Evolutionary conservation across 2,329 filamentous ascomycete genomes (phyloP).

Genomic region (Cryoendolithus antarcticus): DNA sequence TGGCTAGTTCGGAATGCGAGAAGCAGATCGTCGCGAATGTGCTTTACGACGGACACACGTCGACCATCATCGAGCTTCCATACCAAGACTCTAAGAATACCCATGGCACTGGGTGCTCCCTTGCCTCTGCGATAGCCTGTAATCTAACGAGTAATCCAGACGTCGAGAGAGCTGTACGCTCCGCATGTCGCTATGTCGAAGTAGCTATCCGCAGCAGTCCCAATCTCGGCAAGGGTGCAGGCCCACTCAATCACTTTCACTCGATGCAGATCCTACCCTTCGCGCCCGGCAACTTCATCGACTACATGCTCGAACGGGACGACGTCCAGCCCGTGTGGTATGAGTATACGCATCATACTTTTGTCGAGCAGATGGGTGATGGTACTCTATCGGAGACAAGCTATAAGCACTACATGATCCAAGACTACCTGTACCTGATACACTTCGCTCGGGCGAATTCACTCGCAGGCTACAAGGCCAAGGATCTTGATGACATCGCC

Average conservation of each 20-base stretch:
- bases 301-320: conserved; percentile 64
- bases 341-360: conserved; percentile 66
- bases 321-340: conserved; percentile 68
- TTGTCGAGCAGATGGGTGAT: conserved; percentile 63
- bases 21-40: conserved; percentile 63
- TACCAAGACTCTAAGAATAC: conserved; percentile 69
- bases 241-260: conserved; percentile 69
- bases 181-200: conserved; percentile 60
- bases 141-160: conserved; percentile 50
- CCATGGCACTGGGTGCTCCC: conserved; percentile 87
- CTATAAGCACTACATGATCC: conserved; percentile 81
- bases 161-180: conserved; percentile 48
- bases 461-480: conserved; percentile 74
- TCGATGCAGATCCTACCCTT: conserved; percentile 58
- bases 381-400: conserved; percentile 61
- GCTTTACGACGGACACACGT: conserved; percentile 50
- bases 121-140: conserved; percentile 75
- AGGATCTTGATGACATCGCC: conserved; percentile 58
- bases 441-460: conserved; percentile 84
- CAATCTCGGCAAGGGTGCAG: conserved; percentile 52
- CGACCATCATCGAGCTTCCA: conserved; percentile 52
- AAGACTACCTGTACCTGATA: conserved; percentile 81
- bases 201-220: conserved; percentile 56
- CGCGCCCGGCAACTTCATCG: conserved; percentile 62
- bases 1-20: conserved; percentile 47